Evolutionary conservation across 2,329 filamentous ascomycete species (phyloP).

Genomic region (Ambrosiella xylebori): DNA sequence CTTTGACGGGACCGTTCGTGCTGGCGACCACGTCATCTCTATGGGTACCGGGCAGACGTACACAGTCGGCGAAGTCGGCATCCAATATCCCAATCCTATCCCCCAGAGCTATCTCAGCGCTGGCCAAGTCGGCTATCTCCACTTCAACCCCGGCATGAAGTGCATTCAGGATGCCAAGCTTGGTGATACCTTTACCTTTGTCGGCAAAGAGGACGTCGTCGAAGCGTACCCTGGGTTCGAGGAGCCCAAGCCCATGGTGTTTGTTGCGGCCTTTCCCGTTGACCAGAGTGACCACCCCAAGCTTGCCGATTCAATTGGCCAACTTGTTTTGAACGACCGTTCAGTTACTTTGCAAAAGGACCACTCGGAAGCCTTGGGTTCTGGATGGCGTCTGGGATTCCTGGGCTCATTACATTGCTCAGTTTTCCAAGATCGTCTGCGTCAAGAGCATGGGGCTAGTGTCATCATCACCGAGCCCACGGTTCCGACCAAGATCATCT

Average conservation of each 20-base stretch:
- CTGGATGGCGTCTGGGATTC: constrained; percentile 88
- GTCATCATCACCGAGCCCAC: constrained; percentile 96
- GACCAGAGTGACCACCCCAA: constrained; percentile 77
- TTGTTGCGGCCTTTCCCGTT: constrained; percentile 88
- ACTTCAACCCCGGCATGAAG: constrained; percentile 98
- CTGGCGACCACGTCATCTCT: constrained; percentile 74
- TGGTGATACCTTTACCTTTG: constrained; percentile 80
- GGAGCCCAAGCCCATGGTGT: constrained; percentile 97
- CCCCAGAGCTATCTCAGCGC: constrained; percentile 66
- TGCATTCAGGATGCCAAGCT: constrained; percentile 87
- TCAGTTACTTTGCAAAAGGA: constrained; percentile 91
- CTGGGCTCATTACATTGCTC: constrained; percentile 94
- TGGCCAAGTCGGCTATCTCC: constrained; percentile 90
- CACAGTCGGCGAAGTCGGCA: constrained; percentile 87
- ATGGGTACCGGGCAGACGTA: constrained; percentile 82
- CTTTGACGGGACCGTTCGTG: constrained; percentile 70
- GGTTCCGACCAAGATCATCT: constrained; percentile 77
- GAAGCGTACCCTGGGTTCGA: constrained; percentile 81
- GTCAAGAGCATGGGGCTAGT: constrained; percentile 83
- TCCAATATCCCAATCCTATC: constrained; percentile 81
- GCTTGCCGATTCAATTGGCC: constrained; percentile 83
- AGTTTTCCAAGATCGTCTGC: constrained; percentile 91
- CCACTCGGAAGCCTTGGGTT: constrained; percentile 79
- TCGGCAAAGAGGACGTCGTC: constrained; percentile 59
- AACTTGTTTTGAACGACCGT: constrained; percentile 85